phyloP scores from a whole-genome alignment of 2,329 filamentous ascomycete species.

The Dactylonectria macrodidyma region DNA sequence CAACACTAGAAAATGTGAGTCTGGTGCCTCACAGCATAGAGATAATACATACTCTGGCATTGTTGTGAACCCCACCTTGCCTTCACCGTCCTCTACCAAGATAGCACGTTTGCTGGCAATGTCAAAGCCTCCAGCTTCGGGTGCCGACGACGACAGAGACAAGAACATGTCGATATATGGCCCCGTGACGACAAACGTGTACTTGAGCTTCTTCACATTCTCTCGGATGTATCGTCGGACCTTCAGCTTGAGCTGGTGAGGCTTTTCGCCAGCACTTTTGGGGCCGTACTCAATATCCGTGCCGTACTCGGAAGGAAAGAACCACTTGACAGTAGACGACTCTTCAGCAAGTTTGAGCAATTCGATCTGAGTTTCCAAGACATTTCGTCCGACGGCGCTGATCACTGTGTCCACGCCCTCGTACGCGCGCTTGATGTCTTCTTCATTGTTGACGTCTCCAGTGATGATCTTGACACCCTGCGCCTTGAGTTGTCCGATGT shows the following conservation, averaged over 20 bases:
- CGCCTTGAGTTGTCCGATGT: slow-evolving; percentile 41
- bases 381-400: slow-evolving; percentile 75
- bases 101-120: slow-evolving; percentile 69
- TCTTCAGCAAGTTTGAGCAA: slow-evolving; percentile 73
- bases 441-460: slow-evolving; percentile 55
- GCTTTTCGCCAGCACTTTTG: slow-evolving; percentile 71
- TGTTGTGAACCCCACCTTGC: slow-evolving; percentile 76
- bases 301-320: slow-evolving; percentile 78
- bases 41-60: slow-evolving; percentile 74
- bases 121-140: slow-evolving; percentile 71
- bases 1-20: slow-evolving; percentile 65
- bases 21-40: accelerated
- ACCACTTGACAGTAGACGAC: slow-evolving; percentile 69
- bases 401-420: slow-evolving; percentile 75
- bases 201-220: slow-evolving; percentile 66
- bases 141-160: slow-evolving; percentile 48
- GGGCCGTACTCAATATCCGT: slow-evolving; percentile 76
- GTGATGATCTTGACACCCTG: slow-evolving; percentile 44
- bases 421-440: slow-evolving; percentile 71
- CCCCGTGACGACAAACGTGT: slow-evolving; percentile 79
- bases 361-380: slow-evolving; percentile 72
- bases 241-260: slow-evolving; percentile 79
- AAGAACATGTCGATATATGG: slow-evolving; percentile 78
- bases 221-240: slow-evolving; percentile 74
- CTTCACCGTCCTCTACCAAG: slow-evolving; percentile 74